Conservation (phyloP, 129 eudicot species). For the Flaveria brownii region DNA sequence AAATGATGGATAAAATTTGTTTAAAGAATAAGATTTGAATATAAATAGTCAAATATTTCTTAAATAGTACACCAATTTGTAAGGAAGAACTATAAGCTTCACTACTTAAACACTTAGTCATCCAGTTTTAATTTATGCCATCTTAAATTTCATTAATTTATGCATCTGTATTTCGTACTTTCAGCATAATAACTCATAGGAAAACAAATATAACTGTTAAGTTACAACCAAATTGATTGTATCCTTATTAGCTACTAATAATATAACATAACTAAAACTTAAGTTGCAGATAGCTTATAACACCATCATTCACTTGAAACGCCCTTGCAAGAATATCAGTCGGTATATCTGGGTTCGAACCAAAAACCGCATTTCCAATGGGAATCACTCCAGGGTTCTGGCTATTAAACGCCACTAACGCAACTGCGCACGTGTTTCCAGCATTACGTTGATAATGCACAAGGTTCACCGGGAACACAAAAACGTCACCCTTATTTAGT, state of each 20-base stretch:
- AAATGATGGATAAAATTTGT: too few relatives aligned
- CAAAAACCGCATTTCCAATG: conserved; percentile 35
- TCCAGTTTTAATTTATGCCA: background rate
- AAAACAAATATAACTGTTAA: too few relatives aligned
- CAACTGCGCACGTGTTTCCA: conserved; percentile 32
- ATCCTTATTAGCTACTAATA: background rate
- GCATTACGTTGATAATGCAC: conserved; percentile 39
- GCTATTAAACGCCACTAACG: conserved; percentile 38
- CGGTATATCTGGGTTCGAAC: conserved; percentile 41
- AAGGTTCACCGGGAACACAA: conserved; percentile 38
- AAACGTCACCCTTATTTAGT: conserved; percentile 38
- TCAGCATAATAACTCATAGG: too few relatives aligned
- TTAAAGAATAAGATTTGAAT: too few relatives aligned
- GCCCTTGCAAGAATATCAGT: conserved; percentile 36
- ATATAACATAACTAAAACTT: conserved; percentile 24
- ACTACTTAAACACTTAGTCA: background rate
- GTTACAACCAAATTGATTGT: background rate
- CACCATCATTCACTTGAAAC: conserved; percentile 35
- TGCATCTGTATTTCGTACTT: too few relatives aligned
- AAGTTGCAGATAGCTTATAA: conserved; percentile 28
- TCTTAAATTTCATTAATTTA: background rate
- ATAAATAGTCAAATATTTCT: too few relatives aligned
- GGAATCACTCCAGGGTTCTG: conserved; percentile 45
- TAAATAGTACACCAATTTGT: background rate
- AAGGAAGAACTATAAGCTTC: background rate